Conservation (phyloP, 331 rosid genomes). For the Phaseolus coccineus region DNA sequence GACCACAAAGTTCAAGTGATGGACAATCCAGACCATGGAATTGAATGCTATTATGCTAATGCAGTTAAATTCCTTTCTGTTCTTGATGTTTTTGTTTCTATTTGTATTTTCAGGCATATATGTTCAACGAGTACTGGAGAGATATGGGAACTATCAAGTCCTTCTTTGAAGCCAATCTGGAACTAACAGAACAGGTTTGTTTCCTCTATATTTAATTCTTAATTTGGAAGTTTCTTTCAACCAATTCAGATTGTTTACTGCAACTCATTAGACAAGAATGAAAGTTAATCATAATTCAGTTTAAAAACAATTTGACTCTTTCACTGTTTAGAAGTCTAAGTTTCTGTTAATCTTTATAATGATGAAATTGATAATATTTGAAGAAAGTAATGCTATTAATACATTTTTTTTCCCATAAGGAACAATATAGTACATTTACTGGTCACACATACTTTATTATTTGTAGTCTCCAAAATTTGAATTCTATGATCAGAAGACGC, state of each 20-base stretch:
- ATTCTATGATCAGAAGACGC: slow-evolving; percentile 73
- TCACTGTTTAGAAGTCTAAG: slow-evolving; percentile 2
- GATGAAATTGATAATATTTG: background rate
- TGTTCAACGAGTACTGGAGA: slow-evolving; percentile 89
- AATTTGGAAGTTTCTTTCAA: background rate
- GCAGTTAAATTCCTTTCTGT: background rate
- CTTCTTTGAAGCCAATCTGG: slow-evolving; percentile 83
- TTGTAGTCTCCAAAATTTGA: slow-evolving; percentile 74
- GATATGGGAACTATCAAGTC: slow-evolving; percentile 89
- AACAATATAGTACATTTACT: slow-evolving; percentile 35
- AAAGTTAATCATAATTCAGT: background rate
- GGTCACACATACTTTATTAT: slow-evolving; percentile 27
- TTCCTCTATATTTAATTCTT: background rate
- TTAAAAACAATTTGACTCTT: slow-evolving; percentile 32
- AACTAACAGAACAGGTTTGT: slow-evolving; percentile 81
- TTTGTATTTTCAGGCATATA: slow-evolving; percentile 64
- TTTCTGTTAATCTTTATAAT: background rate
- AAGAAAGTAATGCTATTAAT: background rate
- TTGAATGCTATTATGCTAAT: slow-evolving; percentile 4
- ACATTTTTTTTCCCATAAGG: background rate
- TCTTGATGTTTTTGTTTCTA: slow-evolving; percentile 23
- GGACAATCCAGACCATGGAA: slow-evolving; percentile 11
- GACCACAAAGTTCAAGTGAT: slow-evolving; percentile 88
- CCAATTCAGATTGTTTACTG: slow-evolving; percentile 9
- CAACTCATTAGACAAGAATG: background rate